Evolutionary conservation across 129 eudicot species (phyloP), one percentile per base, ranked within the genome.

Genomic region (Lonicera japonica): DNA sequence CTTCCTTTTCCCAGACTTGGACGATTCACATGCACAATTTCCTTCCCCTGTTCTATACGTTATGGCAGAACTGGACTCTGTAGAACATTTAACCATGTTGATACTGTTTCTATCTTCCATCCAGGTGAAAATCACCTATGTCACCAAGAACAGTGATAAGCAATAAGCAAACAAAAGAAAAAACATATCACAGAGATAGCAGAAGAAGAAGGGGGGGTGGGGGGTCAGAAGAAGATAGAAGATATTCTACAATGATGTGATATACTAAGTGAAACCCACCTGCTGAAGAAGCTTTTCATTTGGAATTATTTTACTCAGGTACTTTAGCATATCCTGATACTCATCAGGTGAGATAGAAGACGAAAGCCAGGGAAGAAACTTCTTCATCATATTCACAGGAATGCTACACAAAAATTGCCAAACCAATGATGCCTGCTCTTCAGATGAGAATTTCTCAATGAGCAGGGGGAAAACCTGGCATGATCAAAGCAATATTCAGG

Each of bases 331-430:
- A 39, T 78, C 83, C 63, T 58, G 64, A 51, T 63, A 46, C 67
- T 78, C 83, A 73, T 73, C 79, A 52, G 76, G 41, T 11, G 83
- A 73, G 15, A 78, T 70, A 22, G 76, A 78, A 57, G 79, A 78
- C 40, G 83, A 78, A 57, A 78, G 64, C 83, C 83, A 78, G 15
- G 83, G 83, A 25, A 78, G 79, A 53, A 78, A 78, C 68, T 73
- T 73, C 21, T 41, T 66, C 83, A 78, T 68, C 83, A 73, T 73
- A 61, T 78, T 63, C 46, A 78, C 79, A 52, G 83, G 83, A 63
- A 78, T 73, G 56, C 79, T 73, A 61, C 83, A 78, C n/a, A 78
- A 60, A 68, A 78, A 78, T 59, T 73, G 83, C 83, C 83, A 78
- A 11, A 78, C 79, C 12, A 78, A 60, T 1, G 83, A 78, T 48